Evolutionary conservation across 176 grass and related monocot species (phyloP).

Genomic region (Carex parvula): DNA sequence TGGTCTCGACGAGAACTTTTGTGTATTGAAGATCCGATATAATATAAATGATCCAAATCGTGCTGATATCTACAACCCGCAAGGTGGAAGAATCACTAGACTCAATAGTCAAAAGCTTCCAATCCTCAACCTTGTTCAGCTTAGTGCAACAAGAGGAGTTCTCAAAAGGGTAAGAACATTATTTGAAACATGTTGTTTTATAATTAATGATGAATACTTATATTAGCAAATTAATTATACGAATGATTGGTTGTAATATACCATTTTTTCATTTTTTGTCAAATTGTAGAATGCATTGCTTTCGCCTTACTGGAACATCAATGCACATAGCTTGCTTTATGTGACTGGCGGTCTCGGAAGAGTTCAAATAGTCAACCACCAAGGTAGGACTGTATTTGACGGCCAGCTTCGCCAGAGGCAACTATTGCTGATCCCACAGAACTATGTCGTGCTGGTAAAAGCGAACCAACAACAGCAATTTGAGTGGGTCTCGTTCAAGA

Average conservation of each 20-base stretch:
- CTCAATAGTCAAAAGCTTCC: slow-evolving; percentile 40
- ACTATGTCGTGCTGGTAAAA: slow-evolving; percentile 12
- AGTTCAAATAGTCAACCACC: slow-evolving; percentile 32
- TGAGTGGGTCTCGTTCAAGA: slow-evolving; percentile 37
- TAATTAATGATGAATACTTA: not conserved
- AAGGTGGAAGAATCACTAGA: slow-evolving; percentile 32
- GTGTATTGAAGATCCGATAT: slow-evolving; percentile 23
- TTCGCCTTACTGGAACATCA: slow-evolving; percentile 41
- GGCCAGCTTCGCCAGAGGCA: slow-evolving; percentile 30
- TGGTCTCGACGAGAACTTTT: slow-evolving; percentile 30
- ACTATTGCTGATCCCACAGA: slow-evolving; percentile 30
- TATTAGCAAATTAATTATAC: not conserved
- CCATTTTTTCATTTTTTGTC: not conserved
- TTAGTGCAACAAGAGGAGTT: slow-evolving; percentile 35
- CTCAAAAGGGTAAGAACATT: slow-evolving; percentile 29
- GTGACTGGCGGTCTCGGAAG: slow-evolving; percentile 27
- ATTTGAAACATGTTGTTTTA: not conserved
- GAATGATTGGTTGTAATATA: not conserved
- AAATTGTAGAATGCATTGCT: slow-evolving; percentile 28
- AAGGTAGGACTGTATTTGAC: slow-evolving; percentile 33
- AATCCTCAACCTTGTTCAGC: slow-evolving; percentile 29
- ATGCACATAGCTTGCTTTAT: slow-evolving; percentile 36
- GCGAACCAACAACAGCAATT: slow-evolving; percentile 21
- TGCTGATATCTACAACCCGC: slow-evolving; percentile 37
- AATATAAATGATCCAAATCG: slow-evolving; percentile 34